These are phyloP conservation scores for Calonectria pseudoturangicola DNA, from an alignment of 2,329 filamentous ascomycete genomes.

Conservation along the genomic window DNA sequence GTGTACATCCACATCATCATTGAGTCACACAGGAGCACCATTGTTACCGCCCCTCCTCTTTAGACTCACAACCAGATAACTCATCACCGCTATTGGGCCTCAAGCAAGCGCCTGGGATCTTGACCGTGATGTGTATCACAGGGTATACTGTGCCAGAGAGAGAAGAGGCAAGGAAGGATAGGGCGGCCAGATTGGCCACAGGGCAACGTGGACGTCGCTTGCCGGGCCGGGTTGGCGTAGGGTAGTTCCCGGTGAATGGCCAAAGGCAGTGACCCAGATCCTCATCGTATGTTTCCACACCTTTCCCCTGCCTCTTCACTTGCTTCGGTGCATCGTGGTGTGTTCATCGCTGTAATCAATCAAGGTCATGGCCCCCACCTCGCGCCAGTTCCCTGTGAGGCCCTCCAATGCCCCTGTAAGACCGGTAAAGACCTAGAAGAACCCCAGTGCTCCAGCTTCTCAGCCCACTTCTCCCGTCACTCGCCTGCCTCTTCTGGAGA, in stretches of 20 bases:
- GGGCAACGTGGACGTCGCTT: conserved; percentile 37
- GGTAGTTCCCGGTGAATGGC: conserved; percentile 35
- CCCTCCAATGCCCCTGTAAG: conserved; percentile 48
- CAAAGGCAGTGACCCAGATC: conserved; percentile 40
- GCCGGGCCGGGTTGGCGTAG: conserved; percentile 39
- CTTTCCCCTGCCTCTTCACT: conserved; percentile 37
- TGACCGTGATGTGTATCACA: conserved; percentile 20
- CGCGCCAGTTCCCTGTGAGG: conserved; percentile 45
- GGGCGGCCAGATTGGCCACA: conserved; percentile 21
- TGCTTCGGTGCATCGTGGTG: conserved; percentile 45
- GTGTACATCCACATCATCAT: conserved; percentile 34
- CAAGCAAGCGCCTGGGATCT: conserved; percentile 31
- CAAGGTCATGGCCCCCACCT: conserved; percentile 51
- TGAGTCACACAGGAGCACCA: conserved; percentile 47
- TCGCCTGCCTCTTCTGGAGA: conserved; percentile 50
- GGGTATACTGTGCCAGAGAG: not conserved
- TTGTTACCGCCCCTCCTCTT: conserved; percentile 39
- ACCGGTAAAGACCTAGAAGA: conserved; percentile 46
- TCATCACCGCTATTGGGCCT: conserved; percentile 30
- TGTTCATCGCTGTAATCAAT: conserved; percentile 46
- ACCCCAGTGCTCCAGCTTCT: conserved; percentile 40
- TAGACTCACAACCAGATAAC: conserved; percentile 22
- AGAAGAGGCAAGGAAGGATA: conserved; percentile 30
- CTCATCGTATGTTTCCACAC: conserved; percentile 51
- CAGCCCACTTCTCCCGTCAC: conserved; percentile 48